These are phyloP conservation scores for Nicotiana obtusifolia DNA, from an alignment of 257 asterid genomes.

Conservation along the genomic window DNA sequence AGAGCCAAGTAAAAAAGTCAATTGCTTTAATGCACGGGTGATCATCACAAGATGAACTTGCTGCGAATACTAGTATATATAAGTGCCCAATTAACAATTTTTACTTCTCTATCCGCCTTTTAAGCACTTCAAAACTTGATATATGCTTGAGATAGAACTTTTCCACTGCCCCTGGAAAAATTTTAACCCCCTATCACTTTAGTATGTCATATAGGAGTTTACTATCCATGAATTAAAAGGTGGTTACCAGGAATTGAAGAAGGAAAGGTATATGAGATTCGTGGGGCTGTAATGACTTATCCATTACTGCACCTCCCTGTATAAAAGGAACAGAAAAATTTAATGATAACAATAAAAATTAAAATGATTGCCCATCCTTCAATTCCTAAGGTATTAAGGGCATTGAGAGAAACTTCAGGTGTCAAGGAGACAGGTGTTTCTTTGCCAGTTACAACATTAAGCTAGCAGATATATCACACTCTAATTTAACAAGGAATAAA, in stretches of 20 bases:
- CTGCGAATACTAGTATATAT: not conserved
- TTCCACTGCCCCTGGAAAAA: not conserved
- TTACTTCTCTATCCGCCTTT: not conserved
- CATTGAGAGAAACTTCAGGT: not conserved
- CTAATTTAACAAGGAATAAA: not conserved
- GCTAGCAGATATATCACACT: not conserved
- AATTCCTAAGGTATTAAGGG: not conserved
- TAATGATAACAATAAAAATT: not conserved
- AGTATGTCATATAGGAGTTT: not conserved
- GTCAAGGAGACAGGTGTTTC: not conserved
- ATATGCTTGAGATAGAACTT: not conserved
- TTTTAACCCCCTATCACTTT: not conserved
- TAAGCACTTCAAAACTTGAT: slow-evolving; percentile 1
- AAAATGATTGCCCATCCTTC: slow-evolving; percentile 1
- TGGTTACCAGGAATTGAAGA: slow-evolving; percentile 84
- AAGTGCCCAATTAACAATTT: not conserved
- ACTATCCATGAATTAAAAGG: slow-evolving; percentile 6
- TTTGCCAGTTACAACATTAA: not conserved
- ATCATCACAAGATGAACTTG: not conserved
- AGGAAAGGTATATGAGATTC: slow-evolving; percentile 95
- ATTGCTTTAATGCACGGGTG: not conserved
- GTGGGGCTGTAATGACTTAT: slow-evolving; percentile 70
- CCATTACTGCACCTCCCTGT: slow-evolving; percentile 79
- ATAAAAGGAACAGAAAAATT: slow-evolving; percentile 8
- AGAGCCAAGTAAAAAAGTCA: not conserved